Evolutionary conservation across 148 eudicot species (phyloP).

Genomic region (Rhododendron mucronatum): DNA sequence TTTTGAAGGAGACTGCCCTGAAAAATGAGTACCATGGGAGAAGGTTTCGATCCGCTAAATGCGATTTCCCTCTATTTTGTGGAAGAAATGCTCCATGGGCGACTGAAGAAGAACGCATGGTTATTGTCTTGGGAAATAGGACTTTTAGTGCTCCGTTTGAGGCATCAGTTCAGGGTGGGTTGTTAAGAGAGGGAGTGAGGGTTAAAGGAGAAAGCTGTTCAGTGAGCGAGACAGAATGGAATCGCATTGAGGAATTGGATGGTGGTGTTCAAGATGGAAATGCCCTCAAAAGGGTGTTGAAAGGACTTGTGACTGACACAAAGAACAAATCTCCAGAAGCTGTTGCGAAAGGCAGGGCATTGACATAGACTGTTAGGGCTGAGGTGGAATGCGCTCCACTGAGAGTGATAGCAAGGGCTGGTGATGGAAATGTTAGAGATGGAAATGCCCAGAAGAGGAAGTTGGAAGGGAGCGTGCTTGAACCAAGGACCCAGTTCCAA

Average conservation of each 20-base stretch:
- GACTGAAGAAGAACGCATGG: constrained; percentile 14
- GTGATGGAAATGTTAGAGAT: constrained; percentile 2
- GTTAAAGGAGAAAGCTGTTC: background rate
- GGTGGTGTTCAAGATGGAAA: constrained; percentile 11
- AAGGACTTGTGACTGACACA: constrained; percentile 6
- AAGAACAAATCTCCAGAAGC: background rate
- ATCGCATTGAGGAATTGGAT: constrained; percentile 4
- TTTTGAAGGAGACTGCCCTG: constrained; percentile 4
- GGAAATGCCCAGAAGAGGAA: constrained; percentile 10
- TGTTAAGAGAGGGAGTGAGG: background rate
- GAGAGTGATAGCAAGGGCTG: background rate
- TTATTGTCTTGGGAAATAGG: constrained; percentile 6
- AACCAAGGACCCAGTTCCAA: background rate
- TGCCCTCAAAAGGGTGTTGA: background rate
- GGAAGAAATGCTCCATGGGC: constrained; percentile 36
- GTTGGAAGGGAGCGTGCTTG: background rate
- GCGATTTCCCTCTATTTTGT: constrained; percentile 70
- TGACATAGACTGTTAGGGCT: background rate
- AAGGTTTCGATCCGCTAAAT: constrained; percentile 46
- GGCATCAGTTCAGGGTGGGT: background rate
- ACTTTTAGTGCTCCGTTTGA: background rate
- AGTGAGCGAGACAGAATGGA: constrained; percentile 3
- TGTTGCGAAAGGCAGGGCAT: constrained; percentile 3
- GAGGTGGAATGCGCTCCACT: background rate
- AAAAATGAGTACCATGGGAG: constrained; percentile 34